phyloP scores from a whole-genome alignment of 306 rosid species.

The Calophaca sinica region DNA sequence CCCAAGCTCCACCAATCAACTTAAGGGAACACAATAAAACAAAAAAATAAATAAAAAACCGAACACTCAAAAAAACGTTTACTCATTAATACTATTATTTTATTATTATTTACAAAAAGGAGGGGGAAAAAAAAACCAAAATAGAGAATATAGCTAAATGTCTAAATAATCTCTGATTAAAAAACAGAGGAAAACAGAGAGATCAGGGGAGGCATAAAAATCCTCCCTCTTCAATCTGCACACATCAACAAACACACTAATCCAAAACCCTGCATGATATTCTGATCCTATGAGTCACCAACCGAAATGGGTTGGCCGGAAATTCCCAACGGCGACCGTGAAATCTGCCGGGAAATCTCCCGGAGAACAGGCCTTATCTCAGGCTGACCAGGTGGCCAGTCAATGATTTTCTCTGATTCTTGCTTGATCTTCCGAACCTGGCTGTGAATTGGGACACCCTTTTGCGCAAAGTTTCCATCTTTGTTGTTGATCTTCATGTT shows the following conservation, averaged over 20 bases:
- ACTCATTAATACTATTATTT: conserved; percentile 32
- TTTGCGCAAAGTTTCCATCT: conserved; percentile 36
- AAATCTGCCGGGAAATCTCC: conserved; percentile 62
- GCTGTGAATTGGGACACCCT: conserved; percentile 66
- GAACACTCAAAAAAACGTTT: background rate
- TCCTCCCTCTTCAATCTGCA: conserved; percentile 43
- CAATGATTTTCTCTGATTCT: conserved; percentile 68
- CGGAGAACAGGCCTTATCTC: conserved; percentile 64
- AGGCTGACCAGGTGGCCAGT: conserved; percentile 63
- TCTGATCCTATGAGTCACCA: conserved; percentile 57
- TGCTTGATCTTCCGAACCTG: conserved; percentile 84
- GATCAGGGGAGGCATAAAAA: conserved; percentile 42
- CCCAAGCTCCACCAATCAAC: conserved; percentile 6
- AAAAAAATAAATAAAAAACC: background rate
- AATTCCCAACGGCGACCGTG: conserved; percentile 82
- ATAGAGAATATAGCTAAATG: conserved; percentile 24
- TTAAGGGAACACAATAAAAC: background rate
- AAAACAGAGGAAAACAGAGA: conserved; percentile 54
- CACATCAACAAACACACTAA: conserved; percentile 23
- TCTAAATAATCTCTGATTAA: conserved; percentile 29
- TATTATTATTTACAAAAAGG: conserved; percentile 44
- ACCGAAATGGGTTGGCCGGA: conserved; percentile 65
- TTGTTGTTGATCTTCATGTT: conserved; percentile 54
- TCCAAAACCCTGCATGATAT: conserved; percentile 19
- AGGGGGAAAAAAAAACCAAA: background rate